phyloP scores from a whole-genome alignment of 1,284 basidiomycete species.

The Sporisorium reilianum region DNA sequence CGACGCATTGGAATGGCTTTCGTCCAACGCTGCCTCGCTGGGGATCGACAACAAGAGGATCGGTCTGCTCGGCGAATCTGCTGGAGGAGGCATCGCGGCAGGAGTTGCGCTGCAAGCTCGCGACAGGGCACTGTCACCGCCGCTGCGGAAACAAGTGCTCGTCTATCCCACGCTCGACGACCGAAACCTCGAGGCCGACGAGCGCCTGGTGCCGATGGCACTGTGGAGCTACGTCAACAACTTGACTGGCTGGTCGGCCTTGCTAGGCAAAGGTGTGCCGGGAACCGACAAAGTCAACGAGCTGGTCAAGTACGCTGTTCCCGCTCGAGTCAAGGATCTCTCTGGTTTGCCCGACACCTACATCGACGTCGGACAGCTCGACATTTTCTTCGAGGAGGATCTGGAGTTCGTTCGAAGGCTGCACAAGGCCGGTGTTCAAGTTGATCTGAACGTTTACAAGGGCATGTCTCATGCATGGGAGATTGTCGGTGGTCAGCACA shows the following conservation, averaged over 20 bases:
- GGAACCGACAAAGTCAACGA: constrained; percentile 19
- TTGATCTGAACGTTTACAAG: constrained; percentile 29
- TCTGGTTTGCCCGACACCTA: constrained; percentile 27
- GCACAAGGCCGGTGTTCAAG: constrained; percentile 30
- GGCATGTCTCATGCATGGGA: constrained; percentile 40
- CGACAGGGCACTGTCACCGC: constrained; percentile 19
- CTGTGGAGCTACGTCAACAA: constrained; percentile 31
- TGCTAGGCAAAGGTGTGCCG: constrained; percentile 19
- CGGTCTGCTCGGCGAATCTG: constrained; percentile 33
- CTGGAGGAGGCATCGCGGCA: constrained; percentile 37
- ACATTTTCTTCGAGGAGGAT: constrained; percentile 33
- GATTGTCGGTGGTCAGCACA: constrained; percentile 11
- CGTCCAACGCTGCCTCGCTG: constrained; percentile 19
- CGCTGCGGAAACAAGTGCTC: constrained; percentile 35
- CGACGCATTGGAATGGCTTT: constrained; percentile 36
- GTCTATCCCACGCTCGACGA: constrained; percentile 47
- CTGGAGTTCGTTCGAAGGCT: constrained; percentile 22
- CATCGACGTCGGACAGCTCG: constrained; percentile 39
- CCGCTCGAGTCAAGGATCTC: constrained; percentile 23
- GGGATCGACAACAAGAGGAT: constrained; percentile 27
- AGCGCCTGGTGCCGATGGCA: constrained; percentile 13
- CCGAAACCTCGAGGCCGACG: constrained; percentile 23
- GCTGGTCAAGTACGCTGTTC: constrained; percentile 31
- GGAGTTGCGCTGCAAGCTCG: constrained; percentile 39
- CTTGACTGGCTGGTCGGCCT: constrained; percentile 24